Evolutionary conservation across 441 rosid genomes (phyloP).

Genomic region (Pelargonium exstipulatum): DNA sequence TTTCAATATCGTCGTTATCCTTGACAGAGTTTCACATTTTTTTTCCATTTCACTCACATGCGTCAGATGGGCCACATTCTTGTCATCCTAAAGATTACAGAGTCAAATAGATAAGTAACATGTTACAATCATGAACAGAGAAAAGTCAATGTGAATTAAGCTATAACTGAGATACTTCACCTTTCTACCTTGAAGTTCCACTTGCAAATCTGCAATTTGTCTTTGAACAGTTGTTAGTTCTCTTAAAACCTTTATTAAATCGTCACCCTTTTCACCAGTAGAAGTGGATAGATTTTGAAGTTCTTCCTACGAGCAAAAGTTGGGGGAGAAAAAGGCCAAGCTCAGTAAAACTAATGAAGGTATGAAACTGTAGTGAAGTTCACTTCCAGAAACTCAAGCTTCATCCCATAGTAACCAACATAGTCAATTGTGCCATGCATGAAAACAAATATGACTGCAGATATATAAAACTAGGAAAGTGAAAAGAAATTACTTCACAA

Average conservation of each 20-base stretch:
- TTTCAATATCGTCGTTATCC: slow-evolving; percentile 81
- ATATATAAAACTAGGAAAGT: not conserved
- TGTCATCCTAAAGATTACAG: slow-evolving; percentile 57
- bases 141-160: not conserved
- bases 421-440: not conserved
- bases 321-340: not conserved
- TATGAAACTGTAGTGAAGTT: not conserved
- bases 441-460: not conserved
- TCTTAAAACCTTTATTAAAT: slow-evolving; percentile 66
- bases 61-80: slow-evolving; percentile 89
- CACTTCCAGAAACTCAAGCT: not conserved
- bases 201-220: slow-evolving; percentile 88
- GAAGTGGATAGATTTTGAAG: slow-evolving; percentile 50
- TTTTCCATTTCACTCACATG: slow-evolving; percentile 92
- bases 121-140: not conserved
- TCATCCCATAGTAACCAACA: not conserved
- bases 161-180: slow-evolving; percentile 27
- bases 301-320: slow-evolving; percentile 52
- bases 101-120: not conserved
- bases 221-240: slow-evolving; percentile 78
- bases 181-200: slow-evolving; percentile 98
- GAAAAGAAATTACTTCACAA: not conserved
- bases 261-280: slow-evolving; percentile 69
- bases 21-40: slow-evolving; percentile 77
- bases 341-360: not conserved